Evolutionary conservation across 331 rosid species (phyloP).

Genomic region (Rhamnella rubrinervis): DNA sequence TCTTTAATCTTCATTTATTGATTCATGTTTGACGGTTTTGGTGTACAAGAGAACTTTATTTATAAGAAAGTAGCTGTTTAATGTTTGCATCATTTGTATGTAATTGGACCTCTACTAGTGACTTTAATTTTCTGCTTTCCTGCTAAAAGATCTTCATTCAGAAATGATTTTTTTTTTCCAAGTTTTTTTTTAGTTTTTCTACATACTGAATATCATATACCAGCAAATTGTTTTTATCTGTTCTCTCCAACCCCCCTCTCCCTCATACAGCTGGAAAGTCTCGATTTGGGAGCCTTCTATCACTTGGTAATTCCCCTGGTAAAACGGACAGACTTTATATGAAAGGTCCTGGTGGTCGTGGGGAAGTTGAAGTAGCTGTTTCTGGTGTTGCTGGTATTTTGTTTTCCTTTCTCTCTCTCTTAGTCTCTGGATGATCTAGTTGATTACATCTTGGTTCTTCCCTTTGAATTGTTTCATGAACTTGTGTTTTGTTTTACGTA

Average conservation of each 20-base stretch:
- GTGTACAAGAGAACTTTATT: neutral
- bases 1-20: neutral
- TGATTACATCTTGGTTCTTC: neutral
- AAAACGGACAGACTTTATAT: constrained; percentile 91
- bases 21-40: constrained; percentile 5
- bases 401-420: neutral
- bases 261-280: constrained; percentile 67
- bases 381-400: constrained; percentile 81
- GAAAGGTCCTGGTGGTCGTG: constrained; percentile 99
- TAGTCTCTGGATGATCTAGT: neutral
- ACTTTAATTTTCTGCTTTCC: neutral
- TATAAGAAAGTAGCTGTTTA: neutral
- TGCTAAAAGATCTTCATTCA: neutral
- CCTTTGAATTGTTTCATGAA: constrained; percentile 14
- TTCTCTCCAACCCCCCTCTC: constrained; percentile 4
- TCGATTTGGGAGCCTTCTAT: constrained; percentile 83
- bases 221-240: constrained; percentile 1
- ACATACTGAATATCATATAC: neutral
- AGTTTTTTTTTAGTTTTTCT: neutral
- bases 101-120: neutral
- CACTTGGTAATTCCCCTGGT: constrained; percentile 65
- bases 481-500: constrained; percentile 7
- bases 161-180: too few species aligned
- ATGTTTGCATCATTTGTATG: neutral
- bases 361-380: constrained; percentile 99